phyloP scores from a whole-genome alignment of 2,329 filamentous ascomycete genomes.

The Exophiala sp. region DNA sequence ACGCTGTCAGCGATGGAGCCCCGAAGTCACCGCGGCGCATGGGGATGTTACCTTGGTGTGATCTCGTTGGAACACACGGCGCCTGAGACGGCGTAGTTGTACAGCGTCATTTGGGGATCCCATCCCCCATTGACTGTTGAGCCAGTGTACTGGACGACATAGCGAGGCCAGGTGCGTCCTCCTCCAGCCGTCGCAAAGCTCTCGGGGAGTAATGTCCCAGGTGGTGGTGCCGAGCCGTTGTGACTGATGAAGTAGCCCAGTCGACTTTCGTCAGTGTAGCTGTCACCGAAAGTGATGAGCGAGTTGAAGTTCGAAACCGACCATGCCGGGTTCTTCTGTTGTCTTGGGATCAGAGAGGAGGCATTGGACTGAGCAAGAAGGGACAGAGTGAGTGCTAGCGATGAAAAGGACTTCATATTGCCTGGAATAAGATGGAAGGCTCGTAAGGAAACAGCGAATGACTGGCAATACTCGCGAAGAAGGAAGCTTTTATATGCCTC shows the following conservation, averaged over 20 bases:
- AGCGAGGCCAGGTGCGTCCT: conserved; percentile 66
- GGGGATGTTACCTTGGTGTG: conserved; percentile 42
- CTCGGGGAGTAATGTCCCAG: conserved; percentile 53
- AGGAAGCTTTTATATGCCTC: too few relatives aligned
- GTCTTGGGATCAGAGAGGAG: conserved; percentile 2
- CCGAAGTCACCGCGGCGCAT: not conserved
- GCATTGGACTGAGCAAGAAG: not conserved
- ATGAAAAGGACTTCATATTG: not conserved
- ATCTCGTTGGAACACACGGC: conserved; percentile 70
- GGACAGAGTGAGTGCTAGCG: not conserved
- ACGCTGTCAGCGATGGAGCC: not conserved
- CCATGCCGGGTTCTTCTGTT: conserved; percentile 24
- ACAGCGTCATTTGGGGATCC: conserved; percentile 34
- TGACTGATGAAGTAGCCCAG: conserved; percentile 60
- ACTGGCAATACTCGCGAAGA: too few relatives aligned
- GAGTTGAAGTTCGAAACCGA: conserved; percentile 54
- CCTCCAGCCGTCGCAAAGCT: conserved; percentile 57
- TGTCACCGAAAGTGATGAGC: conserved; percentile 69
- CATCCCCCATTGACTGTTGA: conserved; percentile 47
- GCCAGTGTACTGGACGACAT: conserved; percentile 58
- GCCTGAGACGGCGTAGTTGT: conserved; percentile 70
- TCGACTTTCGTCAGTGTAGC: conserved; percentile 71
- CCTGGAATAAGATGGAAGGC: too few relatives aligned
- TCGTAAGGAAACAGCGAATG: too few relatives aligned
- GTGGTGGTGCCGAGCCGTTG: conserved; percentile 59